These are phyloP conservation scores for Panellus pusillus DNA, from an alignment of 768 basidiomycete genomes.

Conservation along the genomic window DNA sequence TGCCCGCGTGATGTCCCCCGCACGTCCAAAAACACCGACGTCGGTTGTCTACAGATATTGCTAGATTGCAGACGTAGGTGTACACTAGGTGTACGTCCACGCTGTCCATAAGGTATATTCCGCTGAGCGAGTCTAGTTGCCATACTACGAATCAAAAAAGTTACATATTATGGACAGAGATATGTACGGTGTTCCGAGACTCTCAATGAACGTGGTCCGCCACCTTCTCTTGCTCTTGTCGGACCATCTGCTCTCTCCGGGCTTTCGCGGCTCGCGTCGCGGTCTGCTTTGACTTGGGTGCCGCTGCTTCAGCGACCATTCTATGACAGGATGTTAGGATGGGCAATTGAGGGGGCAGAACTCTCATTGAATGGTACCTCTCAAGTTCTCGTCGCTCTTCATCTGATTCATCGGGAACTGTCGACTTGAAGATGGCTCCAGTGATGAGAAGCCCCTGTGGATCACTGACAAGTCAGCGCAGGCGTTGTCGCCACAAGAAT, in stretches of 20 bases:
- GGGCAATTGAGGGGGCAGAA: slow-evolving; percentile 9
- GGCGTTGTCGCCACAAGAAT: not conserved
- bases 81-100: no score
- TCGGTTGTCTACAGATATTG: no score
- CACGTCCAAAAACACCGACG: no score
- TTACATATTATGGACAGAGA: not conserved
- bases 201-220: slow-evolving; percentile 11
- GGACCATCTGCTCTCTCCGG: slow-evolving; percentile 41
- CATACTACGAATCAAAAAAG: no score
- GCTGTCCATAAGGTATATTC: no score
- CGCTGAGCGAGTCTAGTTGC: no score
- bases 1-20: no score
- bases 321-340: slow-evolving; percentile 35
- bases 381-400: slow-evolving; percentile 94
- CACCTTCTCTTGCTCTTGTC: slow-evolving; percentile 31
- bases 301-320: slow-evolving; percentile 85
- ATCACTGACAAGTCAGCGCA: not conserved
- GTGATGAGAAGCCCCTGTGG: slow-evolving; percentile 79
- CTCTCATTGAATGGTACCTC: slow-evolving; percentile 51
- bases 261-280: slow-evolving; percentile 36
- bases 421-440: slow-evolving; percentile 86
- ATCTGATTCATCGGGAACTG: slow-evolving; percentile 86
- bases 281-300: slow-evolving; percentile 63
- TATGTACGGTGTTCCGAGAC: not conserved
- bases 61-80: no score